These are phyloP conservation scores for Antitrichia curtipendula DNA, from an alignment of 225 moss, liverwort and hornwort genomes.

Conservation along the genomic window DNA sequence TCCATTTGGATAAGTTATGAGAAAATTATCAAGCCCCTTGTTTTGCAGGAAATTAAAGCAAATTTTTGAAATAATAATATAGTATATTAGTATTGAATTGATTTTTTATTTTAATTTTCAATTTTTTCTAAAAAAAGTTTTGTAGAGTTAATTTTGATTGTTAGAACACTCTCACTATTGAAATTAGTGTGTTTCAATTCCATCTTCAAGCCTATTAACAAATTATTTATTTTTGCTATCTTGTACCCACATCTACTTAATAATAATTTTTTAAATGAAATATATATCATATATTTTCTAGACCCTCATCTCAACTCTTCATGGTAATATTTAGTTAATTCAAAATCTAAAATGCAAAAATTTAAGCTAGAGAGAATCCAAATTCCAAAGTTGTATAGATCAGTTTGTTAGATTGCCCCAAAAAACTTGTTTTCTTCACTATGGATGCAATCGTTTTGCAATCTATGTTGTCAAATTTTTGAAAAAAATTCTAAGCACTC, in stretches of 20 bases:
- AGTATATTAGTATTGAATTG: rapidly evolving
- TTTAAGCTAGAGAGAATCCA: neutral
- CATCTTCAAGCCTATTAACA: neutral
- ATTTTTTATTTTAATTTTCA: neutral
- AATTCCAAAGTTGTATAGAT: neutral
- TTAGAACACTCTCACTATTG: neutral
- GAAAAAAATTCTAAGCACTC: rapidly evolving
- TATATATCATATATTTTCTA: neutral
- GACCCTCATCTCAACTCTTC: rapidly evolving
- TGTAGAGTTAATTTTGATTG: rapidly evolving
- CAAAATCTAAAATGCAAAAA: neutral
- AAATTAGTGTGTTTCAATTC: rapidly evolving
- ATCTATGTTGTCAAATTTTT: too few relatives aligned
- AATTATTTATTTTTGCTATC: rapidly evolving
- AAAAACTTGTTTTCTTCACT: too few relatives aligned
- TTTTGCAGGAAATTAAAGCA: neutral
- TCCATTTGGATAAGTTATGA: neutral
- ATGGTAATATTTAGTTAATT: rapidly evolving
- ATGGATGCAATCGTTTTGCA: too few relatives aligned
- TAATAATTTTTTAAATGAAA: neutral
- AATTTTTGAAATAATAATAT: neutral
- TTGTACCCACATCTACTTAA: rapidly evolving
- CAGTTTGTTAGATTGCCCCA: rapidly evolving
- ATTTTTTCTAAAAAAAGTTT: rapidly evolving
- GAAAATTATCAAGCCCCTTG: neutral